Evolutionary conservation across 176 grass and related monocot genomes (phyloP), one percentile per base, ranked within the genome.

Genomic region (Phoenix roebelenii): DNA sequence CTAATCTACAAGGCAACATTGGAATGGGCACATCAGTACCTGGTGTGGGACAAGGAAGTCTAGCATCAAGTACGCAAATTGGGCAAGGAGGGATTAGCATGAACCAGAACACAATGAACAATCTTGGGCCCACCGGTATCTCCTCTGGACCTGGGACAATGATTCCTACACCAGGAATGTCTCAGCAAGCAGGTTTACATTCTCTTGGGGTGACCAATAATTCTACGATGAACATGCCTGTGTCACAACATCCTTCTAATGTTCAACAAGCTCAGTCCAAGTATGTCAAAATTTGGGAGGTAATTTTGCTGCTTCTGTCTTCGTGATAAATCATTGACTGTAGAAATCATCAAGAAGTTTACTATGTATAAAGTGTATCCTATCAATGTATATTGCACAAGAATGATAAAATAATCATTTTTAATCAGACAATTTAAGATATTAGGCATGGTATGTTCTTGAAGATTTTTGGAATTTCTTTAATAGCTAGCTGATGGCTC

Each of bases 251-350:
- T 61, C 58, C 52, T 16, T 28, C 80, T 32, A 85, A 83, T 85
- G 69, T 67, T 44, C 93, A 92, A 72, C 93, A 91, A 9, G 57
- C 74, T 16, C 84, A 71, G 15, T 54, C 87, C 61, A 98, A 98
- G 61, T 98, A 98, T 79, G 71, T 92, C 64, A 92, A 76, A 85
- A 98, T 98, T 74, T 98, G 93, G 93, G 93, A 98, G 93, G 93
- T 98, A 85, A 60, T 14, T 10, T 30, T 61, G 22, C 23, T 63
- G 3, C 51, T 44, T n/a, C 18, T 52, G 3, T 18, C 35, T 60
- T n/a, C 10, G 17, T 19, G 23, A 29, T 50, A 18, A 17, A 30
- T 71, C 16, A 29, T 71, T 14, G 10, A 44, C 10, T 44, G 35
- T 12, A 44, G 1, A 44, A 44, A 44, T 44, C 35, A 44, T 44